These are phyloP conservation scores for Zygoascus biomembranicola DNA, from an alignment of 805 yeast species.

Conservation along the genomic window DNA sequence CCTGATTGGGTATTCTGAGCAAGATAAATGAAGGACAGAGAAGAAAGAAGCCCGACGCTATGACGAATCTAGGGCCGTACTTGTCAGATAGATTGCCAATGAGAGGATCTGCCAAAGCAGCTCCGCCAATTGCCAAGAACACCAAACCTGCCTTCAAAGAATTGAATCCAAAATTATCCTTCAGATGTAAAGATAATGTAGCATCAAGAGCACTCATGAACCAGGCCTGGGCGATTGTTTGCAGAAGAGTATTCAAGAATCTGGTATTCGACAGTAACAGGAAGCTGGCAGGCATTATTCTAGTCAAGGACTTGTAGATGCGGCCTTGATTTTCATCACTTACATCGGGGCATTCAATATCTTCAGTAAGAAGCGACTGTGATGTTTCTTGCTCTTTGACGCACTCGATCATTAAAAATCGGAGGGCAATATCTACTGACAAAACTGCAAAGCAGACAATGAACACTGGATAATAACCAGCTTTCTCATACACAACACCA, in stretches of 20 bases:
- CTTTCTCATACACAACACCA: slow-evolving; percentile 26
- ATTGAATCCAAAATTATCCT: slow-evolving; percentile 22
- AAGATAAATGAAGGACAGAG: slow-evolving; percentile 16
- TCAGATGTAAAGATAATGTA: slow-evolving; percentile 25
- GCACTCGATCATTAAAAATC: slow-evolving; percentile 28
- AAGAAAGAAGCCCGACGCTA: slow-evolving; percentile 20
- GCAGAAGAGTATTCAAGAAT: slow-evolving; percentile 17
- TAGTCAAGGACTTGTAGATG: not conserved
- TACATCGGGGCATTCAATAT: not conserved
- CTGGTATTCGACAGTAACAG: slow-evolving; percentile 10
- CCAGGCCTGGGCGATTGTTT: slow-evolving; percentile 25
- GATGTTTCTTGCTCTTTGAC: not conserved
- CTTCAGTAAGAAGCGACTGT: not conserved
- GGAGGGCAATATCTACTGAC: slow-evolving; percentile 23
- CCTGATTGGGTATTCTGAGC: slow-evolving; percentile 22
- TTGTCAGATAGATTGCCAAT: slow-evolving; percentile 22
- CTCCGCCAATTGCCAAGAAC: slow-evolving; percentile 26
- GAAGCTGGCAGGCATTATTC: slow-evolving; percentile 4
- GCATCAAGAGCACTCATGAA: slow-evolving; percentile 27
- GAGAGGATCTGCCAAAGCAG: slow-evolving; percentile 24
- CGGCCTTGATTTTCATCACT: not conserved
- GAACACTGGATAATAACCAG: slow-evolving; percentile 28
- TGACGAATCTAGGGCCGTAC: slow-evolving; percentile 22
- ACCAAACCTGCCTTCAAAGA: slow-evolving; percentile 26
- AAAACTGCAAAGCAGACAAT: slow-evolving; percentile 25